Base-by-base conservation (phyloP, 2,329 filamentous ascomycete species). In the Neoarthrinium moseri region DNA sequence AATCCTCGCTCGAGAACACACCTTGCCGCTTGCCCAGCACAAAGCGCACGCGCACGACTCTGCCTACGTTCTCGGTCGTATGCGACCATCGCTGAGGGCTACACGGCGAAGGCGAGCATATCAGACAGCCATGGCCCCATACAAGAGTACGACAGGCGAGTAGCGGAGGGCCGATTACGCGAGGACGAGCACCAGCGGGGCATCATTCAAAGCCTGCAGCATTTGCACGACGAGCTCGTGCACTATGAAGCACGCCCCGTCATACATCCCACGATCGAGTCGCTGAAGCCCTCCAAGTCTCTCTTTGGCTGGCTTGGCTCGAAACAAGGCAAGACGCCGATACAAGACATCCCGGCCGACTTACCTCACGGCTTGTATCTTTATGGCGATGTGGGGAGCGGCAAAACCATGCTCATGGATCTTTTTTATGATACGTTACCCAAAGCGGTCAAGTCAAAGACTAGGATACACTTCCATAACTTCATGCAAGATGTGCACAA, bases 361-460 rank as follows among this genome's bases (percentile, higher is more conserved):
- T 74, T 96, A 1, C 94, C 94, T 0, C 87, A 89, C 54, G 94
- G 94, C 1, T 70, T 99, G 24, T 99, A 99, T 67, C 86, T 99
- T 66, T 96, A 89, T 60, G 94, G 94, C 48, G 94, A 99, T 64
- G 94, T 99, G 2, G 94, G 94, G 32, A 95, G 90, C 59, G 94
- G 94, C 51, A 99, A 95, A 77, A 99, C 94, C 3, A 99, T 99
- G 94, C 76, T 99, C 62, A 99, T 99, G 94, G 92, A 99, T 64
- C 75, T 99, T 40, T 96, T 97, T 67, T 96, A 91, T 71, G 91
- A 97, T 53, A 96, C 92, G 0, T 73, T 97, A 18, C 94, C 94
- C 0, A 65, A 73, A 13, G 86, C 86, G 49, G 91, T 97, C 53
- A 79, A 76, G 47, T 82, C 83, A 24, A 96, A 96, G 72, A 95